A percentile compares a stretch with the other conserved stretches of the same genome.
phyloP scores from a whole-genome alignment of 2,329 filamentous ascomycete genomes.

The Sporothrix sp. region DNA sequence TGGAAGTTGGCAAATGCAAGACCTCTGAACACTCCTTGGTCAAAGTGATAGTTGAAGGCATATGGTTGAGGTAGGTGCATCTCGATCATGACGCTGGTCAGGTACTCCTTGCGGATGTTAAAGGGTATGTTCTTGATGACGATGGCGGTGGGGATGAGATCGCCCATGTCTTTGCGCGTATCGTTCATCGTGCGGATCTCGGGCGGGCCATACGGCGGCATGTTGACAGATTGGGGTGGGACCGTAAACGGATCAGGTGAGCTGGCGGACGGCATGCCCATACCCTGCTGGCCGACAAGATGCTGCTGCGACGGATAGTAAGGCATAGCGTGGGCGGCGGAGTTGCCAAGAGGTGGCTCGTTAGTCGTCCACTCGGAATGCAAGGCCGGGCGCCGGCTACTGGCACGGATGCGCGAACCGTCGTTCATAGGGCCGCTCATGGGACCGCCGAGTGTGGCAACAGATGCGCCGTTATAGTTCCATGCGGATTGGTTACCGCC shows the following conservation, averaged over 20 bases:
- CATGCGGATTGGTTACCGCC: constrained; percentile 56
- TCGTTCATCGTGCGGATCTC: constrained; percentile 32
- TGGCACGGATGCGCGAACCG: constrained; percentile 43
- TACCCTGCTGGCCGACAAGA: constrained; percentile 14
- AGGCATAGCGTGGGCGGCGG: constrained; percentile 11
- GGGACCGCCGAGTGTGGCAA: constrained; percentile 54
- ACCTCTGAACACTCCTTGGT: constrained; percentile 92
- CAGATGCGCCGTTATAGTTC: constrained; percentile 54
- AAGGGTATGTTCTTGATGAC: constrained; percentile 99
- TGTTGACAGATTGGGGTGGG: constrained; percentile 28
- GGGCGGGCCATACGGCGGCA: constrained; percentile 30
- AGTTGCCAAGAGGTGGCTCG: constrained; percentile 13
- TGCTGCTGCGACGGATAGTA: constrained; percentile 17
- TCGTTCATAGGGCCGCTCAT: constrained; percentile 41
- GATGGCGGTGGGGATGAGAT: constrained; percentile 94
- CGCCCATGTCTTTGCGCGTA: constrained; percentile 53
- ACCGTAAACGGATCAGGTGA: constrained; percentile 30
- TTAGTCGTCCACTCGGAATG: constrained; percentile 39
- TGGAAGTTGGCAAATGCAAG: constrained; percentile 98
- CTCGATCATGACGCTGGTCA: constrained; percentile 88
- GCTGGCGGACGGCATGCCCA: constrained; percentile 30
- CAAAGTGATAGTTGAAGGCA: constrained; percentile 99
- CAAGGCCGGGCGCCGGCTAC: constrained; percentile 51
- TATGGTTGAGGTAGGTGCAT: constrained; percentile 90
- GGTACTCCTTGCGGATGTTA: constrained; percentile 91